Evolutionary conservation across 805 yeast genomes (phyloP).

Genomic region (Crinitomyces ghanaensis): DNA sequence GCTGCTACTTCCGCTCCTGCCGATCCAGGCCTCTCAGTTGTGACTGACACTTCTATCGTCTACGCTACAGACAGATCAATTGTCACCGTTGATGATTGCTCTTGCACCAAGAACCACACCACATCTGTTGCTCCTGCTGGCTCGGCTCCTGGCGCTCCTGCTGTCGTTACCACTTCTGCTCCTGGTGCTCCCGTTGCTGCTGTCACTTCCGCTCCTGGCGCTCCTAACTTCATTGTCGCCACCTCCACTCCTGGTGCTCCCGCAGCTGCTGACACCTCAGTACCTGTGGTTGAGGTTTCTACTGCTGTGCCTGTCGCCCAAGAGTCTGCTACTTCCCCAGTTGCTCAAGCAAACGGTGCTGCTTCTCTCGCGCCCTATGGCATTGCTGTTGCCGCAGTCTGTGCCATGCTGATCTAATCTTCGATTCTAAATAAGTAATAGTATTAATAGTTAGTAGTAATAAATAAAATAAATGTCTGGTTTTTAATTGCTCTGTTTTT

Average conservation of each 20-base stretch:
- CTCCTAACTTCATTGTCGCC: constrained; percentile 4
- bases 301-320: too few relatives aligned
- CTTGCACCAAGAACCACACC: too few relatives aligned
- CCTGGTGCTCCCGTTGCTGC: constrained; percentile 2
- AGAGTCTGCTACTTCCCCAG: too few relatives aligned
- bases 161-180: constrained; percentile 13
- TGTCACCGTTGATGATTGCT: constrained; percentile 4
- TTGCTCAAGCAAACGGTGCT: too few relatives aligned
- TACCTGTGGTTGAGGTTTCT: too few relatives aligned
- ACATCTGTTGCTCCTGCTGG: constrained; percentile 14
- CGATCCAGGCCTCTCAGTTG: too few relatives aligned
- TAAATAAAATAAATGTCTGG: too few relatives aligned
- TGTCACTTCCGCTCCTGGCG: constrained; percentile 5
- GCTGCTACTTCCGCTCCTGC: constrained; percentile 5
- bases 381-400: constrained; percentile 8
- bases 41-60: constrained; percentile 11
- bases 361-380: constrained; percentile 5
- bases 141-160: constrained; percentile 10
- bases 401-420: too few relatives aligned
- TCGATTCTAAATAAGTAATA: too few relatives aligned
- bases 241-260: constrained; percentile 5
- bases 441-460: too few relatives aligned
- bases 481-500: too few relatives aligned
- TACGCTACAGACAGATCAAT: too few relatives aligned
- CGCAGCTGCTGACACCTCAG: constrained; percentile 10